phyloP scores from a whole-genome alignment of 768 basidiomycete genomes.

The Hortiboletus flavorubellus region DNA sequence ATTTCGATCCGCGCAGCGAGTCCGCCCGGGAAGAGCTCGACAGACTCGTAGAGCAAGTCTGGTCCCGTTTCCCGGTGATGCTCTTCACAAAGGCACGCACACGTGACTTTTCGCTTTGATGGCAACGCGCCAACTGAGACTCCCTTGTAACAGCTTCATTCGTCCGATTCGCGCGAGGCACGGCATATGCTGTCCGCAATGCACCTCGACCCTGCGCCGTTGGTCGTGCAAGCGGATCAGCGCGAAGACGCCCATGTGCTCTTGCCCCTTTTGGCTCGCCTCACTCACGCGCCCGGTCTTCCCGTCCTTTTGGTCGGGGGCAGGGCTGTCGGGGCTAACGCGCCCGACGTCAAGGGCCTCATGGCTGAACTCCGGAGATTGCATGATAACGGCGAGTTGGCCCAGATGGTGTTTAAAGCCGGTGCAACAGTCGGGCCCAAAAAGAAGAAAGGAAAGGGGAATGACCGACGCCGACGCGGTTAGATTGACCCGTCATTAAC shows the following conservation, averaged over 20 bases:
- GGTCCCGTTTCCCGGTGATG: slow-evolving; percentile 71
- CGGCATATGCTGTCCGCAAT: slow-evolving; percentile 55
- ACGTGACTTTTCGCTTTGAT: neutral
- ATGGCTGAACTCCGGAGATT: slow-evolving; percentile 52
- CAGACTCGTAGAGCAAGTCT: slow-evolving; percentile 60
- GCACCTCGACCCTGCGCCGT: slow-evolving; percentile 58
- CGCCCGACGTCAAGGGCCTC: slow-evolving; percentile 11
- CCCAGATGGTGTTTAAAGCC: slow-evolving; percentile 46
- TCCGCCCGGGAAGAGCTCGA: slow-evolving; percentile 59
- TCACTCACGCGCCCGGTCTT: slow-evolving; percentile 52
- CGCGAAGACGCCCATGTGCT: slow-evolving; percentile 69
- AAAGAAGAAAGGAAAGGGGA: slow-evolving; percentile 49
- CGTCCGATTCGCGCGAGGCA: slow-evolving; percentile 62
- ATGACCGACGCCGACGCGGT: slow-evolving; percentile 1
- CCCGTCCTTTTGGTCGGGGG: slow-evolving; percentile 73
- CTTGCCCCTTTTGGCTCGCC: slow-evolving; percentile 55
- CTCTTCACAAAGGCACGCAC: slow-evolving; percentile 63
- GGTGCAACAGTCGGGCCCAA: slow-evolving; percentile 55
- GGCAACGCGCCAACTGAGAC: slow-evolving; percentile 6
- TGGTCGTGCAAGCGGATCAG: slow-evolving; percentile 68
- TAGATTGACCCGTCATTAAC: too few species aligned
- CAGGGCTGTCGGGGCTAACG: slow-evolving; percentile 42
- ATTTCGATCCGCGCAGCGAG: slow-evolving; percentile 72
- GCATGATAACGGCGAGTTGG: slow-evolving; percentile 48
- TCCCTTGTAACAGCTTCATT: slow-evolving; percentile 47